Percentiles rank a stretch among this genome's conserved stretches.
Evolutionary conservation across 2,329 filamentous ascomycete species (phyloP).

Genomic region (Apiospora koreana): DNA sequence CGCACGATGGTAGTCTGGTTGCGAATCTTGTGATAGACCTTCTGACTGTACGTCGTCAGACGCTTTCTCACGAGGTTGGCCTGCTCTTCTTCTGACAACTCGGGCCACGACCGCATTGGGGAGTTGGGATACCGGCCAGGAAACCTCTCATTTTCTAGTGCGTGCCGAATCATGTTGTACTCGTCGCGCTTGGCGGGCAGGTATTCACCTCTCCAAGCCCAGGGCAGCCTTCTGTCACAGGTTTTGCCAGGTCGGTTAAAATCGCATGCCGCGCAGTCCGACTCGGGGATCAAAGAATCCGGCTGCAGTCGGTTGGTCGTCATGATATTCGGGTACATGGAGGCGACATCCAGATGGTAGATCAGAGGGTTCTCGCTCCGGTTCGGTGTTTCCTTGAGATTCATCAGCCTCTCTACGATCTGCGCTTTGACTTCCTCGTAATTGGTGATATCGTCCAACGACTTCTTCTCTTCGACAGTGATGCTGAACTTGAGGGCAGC

Average conservation of each 20-base stretch:
- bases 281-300: slow-evolving; percentile 98
- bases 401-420: slow-evolving; percentile 69
- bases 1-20: slow-evolving; percentile 89
- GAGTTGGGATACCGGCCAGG: slow-evolving; percentile 75
- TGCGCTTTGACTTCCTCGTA: slow-evolving; percentile 84
- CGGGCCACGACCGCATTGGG: slow-evolving; percentile 74
- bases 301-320: slow-evolving; percentile 97
- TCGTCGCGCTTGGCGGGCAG: slow-evolving; percentile 94
- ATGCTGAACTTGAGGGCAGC: slow-evolving; percentile 87
- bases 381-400: slow-evolving; percentile 80
- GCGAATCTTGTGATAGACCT: slow-evolving; percentile 99
- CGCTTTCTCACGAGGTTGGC: slow-evolving; percentile 79
- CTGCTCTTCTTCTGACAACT: slow-evolving; percentile 81
- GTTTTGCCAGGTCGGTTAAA: slow-evolving; percentile 98
- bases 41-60: slow-evolving; percentile 90
- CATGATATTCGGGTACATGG: slow-evolving; percentile 99
- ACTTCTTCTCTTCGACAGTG: slow-evolving; percentile 81
- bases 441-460: slow-evolving; percentile 75
- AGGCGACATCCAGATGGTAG: slow-evolving; percentile 97
- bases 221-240: slow-evolving; percentile 90
- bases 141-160: slow-evolving; percentile 89
- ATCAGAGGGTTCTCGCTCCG: slow-evolving; percentile 85
- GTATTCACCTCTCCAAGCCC: slow-evolving; percentile 98
- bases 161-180: slow-evolving; percentile 97
- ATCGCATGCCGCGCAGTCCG: slow-evolving; percentile 94